Percentiles rank a stretch among this genome's conserved stretches.
Evolutionary conservation across 495 filamentous ascomycete genomes (phyloP).

Genomic region (Glutinoglossum americanum): DNA sequence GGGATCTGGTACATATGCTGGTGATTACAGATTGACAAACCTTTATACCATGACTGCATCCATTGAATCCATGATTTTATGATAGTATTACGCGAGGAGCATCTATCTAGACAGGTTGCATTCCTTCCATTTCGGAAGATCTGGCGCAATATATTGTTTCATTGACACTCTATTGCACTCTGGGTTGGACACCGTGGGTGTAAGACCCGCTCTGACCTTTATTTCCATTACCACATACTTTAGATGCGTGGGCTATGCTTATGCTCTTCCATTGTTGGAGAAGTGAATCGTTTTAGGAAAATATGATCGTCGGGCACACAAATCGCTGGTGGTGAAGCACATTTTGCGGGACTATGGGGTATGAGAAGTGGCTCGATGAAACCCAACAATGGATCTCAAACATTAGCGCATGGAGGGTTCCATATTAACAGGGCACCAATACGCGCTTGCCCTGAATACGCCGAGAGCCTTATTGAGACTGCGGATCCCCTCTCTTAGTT

Average conservation of each 20-base stretch:
- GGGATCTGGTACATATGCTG: background rate
- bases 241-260: background rate
- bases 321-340: background rate
- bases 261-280: background rate
- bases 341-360: background rate
- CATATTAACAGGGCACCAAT: too few relatives aligned
- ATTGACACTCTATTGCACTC: background rate
- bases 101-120: background rate
- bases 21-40: background rate
- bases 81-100: background rate
- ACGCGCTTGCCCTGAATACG: background rate
- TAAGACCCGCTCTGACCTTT: background rate
- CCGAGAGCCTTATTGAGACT: background rate
- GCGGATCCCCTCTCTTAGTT: background rate
- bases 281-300: background rate
- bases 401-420: too few relatives aligned
- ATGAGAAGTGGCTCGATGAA: too few relatives aligned
- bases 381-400: too few relatives aligned
- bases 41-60: background rate
- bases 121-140: background rate
- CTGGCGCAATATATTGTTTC: background rate
- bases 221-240: background rate
- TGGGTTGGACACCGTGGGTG: background rate
- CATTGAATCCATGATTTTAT: background rate
- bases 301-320: background rate